phyloP scores from a whole-genome alignment of 495 filamentous ascomycete species.

The Zalerion maritima region DNA sequence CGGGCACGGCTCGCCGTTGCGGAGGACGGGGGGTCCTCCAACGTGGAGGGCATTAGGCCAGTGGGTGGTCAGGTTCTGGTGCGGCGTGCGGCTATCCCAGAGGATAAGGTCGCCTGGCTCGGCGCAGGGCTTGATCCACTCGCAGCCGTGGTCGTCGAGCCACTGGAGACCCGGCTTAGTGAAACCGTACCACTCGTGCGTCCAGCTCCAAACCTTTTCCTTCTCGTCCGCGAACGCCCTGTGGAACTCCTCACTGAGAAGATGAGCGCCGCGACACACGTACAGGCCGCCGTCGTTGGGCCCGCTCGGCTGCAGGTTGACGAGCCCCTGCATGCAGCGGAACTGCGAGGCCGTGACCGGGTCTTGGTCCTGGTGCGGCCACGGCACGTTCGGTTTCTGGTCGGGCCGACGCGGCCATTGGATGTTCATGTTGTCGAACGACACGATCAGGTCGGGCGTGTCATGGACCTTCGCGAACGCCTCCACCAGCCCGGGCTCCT shows the following conservation, averaged over 20 bases:
- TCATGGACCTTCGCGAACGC: constrained; percentile 28
- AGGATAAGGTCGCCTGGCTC: constrained; percentile 29
- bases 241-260: constrained; percentile 22
- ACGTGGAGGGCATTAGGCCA: too few species aligned
- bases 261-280: constrained; percentile 21
- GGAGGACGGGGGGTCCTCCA: too few species aligned
- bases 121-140: constrained; percentile 25
- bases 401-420: constrained; percentile 24
- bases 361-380: constrained; percentile 34
- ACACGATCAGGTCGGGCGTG: constrained; percentile 28
- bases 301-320: constrained; percentile 29
- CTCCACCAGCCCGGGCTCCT: constrained; percentile 25
- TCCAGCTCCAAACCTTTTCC: constrained; percentile 21
- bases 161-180: constrained; percentile 24
- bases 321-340: constrained; percentile 32
- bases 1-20: too few species aligned
- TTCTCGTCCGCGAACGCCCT: constrained; percentile 17
- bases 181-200: constrained; percentile 26
- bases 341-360: constrained; percentile 24
- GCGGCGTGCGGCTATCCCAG: constrained; percentile 27
- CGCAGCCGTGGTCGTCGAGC: constrained; percentile 19
- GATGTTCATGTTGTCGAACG: constrained; percentile 31
- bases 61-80: too few species aligned
- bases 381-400: constrained; percentile 23
- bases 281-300: constrained; percentile 30